Conservation (phyloP, 768 basidiomycete species). For the Tricholoma furcatifolium region DNA sequence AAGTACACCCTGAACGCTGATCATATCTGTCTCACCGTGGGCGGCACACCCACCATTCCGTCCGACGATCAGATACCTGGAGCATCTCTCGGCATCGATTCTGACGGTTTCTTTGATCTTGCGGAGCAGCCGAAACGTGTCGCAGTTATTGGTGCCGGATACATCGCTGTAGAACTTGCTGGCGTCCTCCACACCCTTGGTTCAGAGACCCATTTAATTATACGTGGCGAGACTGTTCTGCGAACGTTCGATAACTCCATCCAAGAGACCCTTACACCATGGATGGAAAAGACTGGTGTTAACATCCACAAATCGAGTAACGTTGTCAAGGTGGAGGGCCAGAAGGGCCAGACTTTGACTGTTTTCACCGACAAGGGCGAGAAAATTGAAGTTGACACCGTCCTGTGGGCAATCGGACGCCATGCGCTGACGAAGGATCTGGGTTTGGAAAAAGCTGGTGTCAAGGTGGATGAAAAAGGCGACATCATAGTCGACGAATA, state of each 20-base stretch:
- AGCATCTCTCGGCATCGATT: conserved; percentile 85
- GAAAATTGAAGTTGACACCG: conserved; percentile 77
- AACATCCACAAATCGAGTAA: conserved; percentile 79
- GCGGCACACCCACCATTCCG: conserved; percentile 82
- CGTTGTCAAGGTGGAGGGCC: conserved; percentile 74
- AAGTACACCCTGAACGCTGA: conserved; percentile 76
- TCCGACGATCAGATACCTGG: conserved; percentile 82
- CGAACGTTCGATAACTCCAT: conserved; percentile 90
- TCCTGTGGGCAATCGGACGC: conserved; percentile 96
- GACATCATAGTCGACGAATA: conserved; percentile 89
- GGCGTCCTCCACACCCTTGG: conserved; percentile 92
- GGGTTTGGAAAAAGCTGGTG: conserved; percentile 74
- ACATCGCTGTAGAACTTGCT: conserved; percentile 96
- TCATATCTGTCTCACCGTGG: conserved; percentile 81
- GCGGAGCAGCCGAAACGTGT: conserved; percentile 90
- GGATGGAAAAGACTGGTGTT: conserved; percentile 96
- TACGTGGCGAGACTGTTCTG: conserved; percentile 86
- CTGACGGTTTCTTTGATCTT: conserved; percentile 96
- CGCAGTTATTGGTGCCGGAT: conserved; percentile 94
- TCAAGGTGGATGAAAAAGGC: conserved; percentile 77
- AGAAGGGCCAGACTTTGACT: conserved; percentile 67
- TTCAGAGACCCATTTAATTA: conserved; percentile 88
- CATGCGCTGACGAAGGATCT: conserved; percentile 75
- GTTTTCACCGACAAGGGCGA: conserved; percentile 77
- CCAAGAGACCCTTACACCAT: conserved; percentile 78